Evolutionary conservation across 257 asterid genomes (phyloP), one percentile per base, ranked within the genome.

Genomic region (Lavandula angustifolia): DNA sequence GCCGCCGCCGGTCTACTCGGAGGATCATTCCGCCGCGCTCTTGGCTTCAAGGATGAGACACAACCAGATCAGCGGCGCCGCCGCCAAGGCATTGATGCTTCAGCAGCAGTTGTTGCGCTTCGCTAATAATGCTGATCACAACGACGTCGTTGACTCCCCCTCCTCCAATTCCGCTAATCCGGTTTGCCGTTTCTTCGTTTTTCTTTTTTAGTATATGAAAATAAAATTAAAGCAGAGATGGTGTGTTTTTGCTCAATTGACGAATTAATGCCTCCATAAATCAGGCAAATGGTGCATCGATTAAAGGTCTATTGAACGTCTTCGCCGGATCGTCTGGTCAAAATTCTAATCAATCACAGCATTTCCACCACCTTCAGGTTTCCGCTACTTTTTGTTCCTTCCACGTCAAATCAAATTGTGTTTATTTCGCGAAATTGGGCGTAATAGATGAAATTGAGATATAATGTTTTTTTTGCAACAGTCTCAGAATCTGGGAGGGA

Each of bases 281-380:
- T 79, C 84, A 86, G 96, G 80, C 74, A 29, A 81, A 80, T 67
- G 95, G 84, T 68, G 84, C 75, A 47, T 69, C 94, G 14, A 76
- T 87, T 70, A 86, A 84, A 72, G 90, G 84, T 72, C 79, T 87
- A 1, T 85, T 74, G 87, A 79, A 82, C 53, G 90, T 79, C 64
- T 87, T 85, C 82, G 54, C 82, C 55, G 96, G 89, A 80, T 80
- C 91, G 13, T 68, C 81, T 0, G 87, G 87, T 70, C 95, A 85
- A 75, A 66, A 82, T 60, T 73, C 96, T 0, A 76, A 67, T 66
- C 88, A 83, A 42, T 52, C 83, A 71, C 92, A 73, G 60, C 85
- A 82, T 69, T 82, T 87, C 67, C 87, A 77, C 64, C 86, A 79
- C 48, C 62, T 82, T 56, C 92, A 79, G 95, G 95, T 89, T 47